These are phyloP conservation scores for Fistulifera solaris DNA, from an alignment of 108 stramenopile genomes.

Conservation along the genomic window DNA sequence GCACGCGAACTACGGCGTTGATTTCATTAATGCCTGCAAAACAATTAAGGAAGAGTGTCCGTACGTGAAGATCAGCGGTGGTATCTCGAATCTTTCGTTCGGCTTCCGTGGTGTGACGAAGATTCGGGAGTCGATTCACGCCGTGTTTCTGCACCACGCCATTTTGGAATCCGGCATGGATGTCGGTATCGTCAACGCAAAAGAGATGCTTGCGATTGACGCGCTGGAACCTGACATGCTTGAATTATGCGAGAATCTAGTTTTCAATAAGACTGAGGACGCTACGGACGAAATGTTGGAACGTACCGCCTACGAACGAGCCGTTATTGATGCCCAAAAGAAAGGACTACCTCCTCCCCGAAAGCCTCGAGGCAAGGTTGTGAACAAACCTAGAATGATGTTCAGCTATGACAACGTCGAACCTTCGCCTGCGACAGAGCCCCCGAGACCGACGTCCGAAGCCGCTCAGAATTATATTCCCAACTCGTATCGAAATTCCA, in stretches of 20 bases:
- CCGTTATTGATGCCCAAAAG: slow-evolving; percentile 69
- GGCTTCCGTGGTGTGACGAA: slow-evolving; percentile 94
- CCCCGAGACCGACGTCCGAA: slow-evolving; percentile 63
- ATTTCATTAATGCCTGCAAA: slow-evolving; percentile 93
- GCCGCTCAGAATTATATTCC: slow-evolving; percentile 74
- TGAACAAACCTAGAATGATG: slow-evolving; percentile 21
- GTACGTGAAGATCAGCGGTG: slow-evolving; percentile 95
- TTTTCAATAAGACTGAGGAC: slow-evolving; percentile 73
- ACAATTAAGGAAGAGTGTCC: slow-evolving; percentile 95
- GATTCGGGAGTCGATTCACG: slow-evolving; percentile 98
- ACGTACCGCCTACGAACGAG: slow-evolving; percentile 79
- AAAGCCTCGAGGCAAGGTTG: slow-evolving; percentile 39
- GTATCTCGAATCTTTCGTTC: slow-evolving; percentile 97
- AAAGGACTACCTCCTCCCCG: slow-evolving; percentile 68
- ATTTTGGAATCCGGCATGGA: slow-evolving; percentile 96
- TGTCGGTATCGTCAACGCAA: slow-evolving; percentile 98
- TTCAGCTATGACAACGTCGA: slow-evolving; percentile 36
- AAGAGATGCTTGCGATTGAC: slow-evolving; percentile 78
- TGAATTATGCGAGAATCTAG: slow-evolving; percentile 77
- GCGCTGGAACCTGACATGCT: slow-evolving; percentile 85
- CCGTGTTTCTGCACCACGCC: slow-evolving; percentile 94
- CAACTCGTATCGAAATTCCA: slow-evolving; percentile 65
- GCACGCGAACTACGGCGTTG: slow-evolving; percentile 95
- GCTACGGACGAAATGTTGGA: slow-evolving; percentile 94
- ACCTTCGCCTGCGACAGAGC: slow-evolving; percentile 20